Conservation (phyloP, 192 early-diverging fungal genomes). For the Chytriomyces hyalinus region DNA sequence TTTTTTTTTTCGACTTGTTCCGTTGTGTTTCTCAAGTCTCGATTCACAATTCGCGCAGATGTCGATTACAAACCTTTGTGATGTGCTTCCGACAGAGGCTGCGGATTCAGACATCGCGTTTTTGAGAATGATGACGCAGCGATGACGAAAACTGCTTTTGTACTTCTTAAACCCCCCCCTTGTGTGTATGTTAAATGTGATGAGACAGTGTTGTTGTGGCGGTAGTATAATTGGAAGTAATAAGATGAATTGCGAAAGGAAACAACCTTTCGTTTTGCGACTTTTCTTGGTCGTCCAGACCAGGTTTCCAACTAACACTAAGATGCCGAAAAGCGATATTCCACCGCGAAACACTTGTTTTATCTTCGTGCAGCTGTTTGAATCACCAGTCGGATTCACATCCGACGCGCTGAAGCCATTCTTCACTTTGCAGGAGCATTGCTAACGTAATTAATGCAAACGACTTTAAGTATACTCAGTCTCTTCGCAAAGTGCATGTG, state of each 20-base stretch:
- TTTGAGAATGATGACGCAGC: not conserved
- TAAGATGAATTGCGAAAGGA: not conserved
- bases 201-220: not conserved
- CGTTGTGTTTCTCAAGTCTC: not conserved
- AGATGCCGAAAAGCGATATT: no score
- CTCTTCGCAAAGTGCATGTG: no score
- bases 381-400: no score
- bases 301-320: no score
- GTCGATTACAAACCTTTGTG: conserved; percentile 1
- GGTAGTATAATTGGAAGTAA: not conserved
- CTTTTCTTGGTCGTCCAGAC: no score
- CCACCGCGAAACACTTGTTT: no score
- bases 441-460: no score
- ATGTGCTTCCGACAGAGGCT: not conserved
- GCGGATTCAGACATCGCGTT: conserved; percentile 4
- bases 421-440: no score
- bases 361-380: no score
- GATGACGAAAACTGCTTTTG: not conserved
- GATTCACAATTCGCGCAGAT: not conserved
- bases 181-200: not conserved
- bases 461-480: no score
- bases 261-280: not conserved
- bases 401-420: no score
- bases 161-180: not conserved
- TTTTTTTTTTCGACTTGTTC: not conserved